A percentile compares a stretch with the other conserved stretches of the same genome.
These are phyloP conservation scores for Cladosporium oxysporum DNA, from an alignment of 2,329 filamentous ascomycete genomes.

Conservation along the genomic window DNA sequence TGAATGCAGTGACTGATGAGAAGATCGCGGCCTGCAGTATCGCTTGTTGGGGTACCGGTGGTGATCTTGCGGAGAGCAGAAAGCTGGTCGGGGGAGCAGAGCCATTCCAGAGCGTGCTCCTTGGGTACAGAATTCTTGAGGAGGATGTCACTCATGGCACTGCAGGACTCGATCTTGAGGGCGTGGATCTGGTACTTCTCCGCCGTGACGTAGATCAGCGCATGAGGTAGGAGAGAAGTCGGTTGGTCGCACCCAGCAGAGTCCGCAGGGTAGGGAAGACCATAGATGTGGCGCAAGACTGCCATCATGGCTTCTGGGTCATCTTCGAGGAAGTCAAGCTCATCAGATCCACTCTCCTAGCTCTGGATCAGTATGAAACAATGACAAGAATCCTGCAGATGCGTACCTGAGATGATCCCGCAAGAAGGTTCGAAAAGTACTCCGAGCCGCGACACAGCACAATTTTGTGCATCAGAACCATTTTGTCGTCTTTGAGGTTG, in stretches of 20 bases:
- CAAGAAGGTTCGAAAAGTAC: not conserved
- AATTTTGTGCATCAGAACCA: not conserved
- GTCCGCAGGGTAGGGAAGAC: slow-evolving; percentile 53
- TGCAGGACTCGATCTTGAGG: not conserved
- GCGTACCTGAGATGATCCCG: not conserved
- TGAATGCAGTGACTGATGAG: not conserved
- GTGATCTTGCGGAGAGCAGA: not conserved
- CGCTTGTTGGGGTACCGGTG: not conserved
- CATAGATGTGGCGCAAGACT: not conserved
- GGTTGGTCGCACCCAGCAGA: not conserved
- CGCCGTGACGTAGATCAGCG: not conserved
- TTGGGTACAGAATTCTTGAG: too few species aligned
- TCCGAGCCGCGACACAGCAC: not conserved
- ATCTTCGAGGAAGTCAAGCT: not conserved
- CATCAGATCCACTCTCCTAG: not conserved
- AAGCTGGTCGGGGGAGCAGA: not conserved
- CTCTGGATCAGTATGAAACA: not conserved
- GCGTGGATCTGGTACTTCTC: not conserved
- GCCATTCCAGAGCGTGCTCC: not conserved
- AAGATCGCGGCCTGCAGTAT: not conserved
- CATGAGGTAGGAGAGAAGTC: not conserved
- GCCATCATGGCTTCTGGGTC: not conserved
- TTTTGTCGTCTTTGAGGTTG: not conserved
- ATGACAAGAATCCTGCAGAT: not conserved
- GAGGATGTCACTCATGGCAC: not conserved